Conservation (phyloP, 345 rosid species). For the Bruguiera gymnorhiza region DNA sequence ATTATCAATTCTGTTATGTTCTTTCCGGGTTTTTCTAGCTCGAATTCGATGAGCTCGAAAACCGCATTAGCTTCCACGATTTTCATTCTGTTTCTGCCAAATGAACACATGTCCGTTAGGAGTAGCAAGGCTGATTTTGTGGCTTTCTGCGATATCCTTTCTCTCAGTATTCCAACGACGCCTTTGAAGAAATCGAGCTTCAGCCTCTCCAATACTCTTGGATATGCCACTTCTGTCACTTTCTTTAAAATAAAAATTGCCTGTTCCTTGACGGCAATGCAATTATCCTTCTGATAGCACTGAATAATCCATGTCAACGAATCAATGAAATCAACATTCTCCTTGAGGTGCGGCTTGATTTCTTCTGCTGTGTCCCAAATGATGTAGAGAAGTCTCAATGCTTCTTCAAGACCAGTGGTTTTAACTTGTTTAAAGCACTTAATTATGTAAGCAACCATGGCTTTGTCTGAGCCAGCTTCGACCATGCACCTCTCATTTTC, state of each 20-base stretch:
- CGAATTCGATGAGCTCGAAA: slow-evolving; percentile 45
- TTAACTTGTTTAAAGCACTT: slow-evolving; percentile 19
- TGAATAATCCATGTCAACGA: slow-evolving; percentile 37
- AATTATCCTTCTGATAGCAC: slow-evolving; percentile 4
- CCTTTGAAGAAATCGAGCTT: slow-evolving; percentile 29
- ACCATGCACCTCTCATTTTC: slow-evolving; percentile 37
- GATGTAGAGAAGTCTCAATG: slow-evolving; percentile 32
- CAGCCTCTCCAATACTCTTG: slow-evolving; percentile 25
- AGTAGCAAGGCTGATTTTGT: slow-evolving; percentile 36
- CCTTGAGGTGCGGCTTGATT: slow-evolving; percentile 25
- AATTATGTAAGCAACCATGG: slow-evolving; percentile 22
- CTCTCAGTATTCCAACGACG: slow-evolving; percentile 20
- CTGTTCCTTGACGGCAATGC: slow-evolving; percentile 13
- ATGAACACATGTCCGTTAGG: slow-evolving; percentile 29
- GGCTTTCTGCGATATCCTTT: slow-evolving; percentile 28
- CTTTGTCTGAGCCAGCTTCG: slow-evolving; percentile 32
- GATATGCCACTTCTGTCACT: slow-evolving; percentile 14
- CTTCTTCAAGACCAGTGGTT: slow-evolving; percentile 30
- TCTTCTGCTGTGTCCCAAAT: slow-evolving; percentile 33
- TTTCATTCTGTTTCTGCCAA: slow-evolving; percentile 39
- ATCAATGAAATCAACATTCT: slow-evolving; percentile 30
- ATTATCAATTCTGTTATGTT: slow-evolving; percentile 41
- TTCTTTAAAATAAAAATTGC: slow-evolving; percentile 29
- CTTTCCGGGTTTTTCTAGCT: slow-evolving; percentile 46
- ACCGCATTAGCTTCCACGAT: slow-evolving; percentile 42